Evolutionary conservation across 495 filamentous ascomycete species (phyloP), one percentile per base, ranked within the genome.

Genomic region (Aspergillus sclerotioniger): DNA sequence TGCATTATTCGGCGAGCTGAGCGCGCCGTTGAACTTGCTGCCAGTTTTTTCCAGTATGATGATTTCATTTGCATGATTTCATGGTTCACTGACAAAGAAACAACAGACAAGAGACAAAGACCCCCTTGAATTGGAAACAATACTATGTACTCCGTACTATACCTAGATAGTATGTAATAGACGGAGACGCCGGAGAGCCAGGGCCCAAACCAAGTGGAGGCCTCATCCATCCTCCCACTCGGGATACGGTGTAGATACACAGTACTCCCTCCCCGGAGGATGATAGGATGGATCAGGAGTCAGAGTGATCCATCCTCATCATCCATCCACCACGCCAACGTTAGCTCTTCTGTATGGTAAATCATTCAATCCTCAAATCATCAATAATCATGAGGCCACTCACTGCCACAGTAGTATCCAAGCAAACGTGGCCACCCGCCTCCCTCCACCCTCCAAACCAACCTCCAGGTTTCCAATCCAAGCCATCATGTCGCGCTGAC

Each of bases 1-100:
- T 61, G 54, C 57, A 56, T 66, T 64, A 73, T 67, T 70, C 63
- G 60, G 68, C 69, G 62, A 69, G 61, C 46, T 51, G 55, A 47
- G 61, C 53, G 61, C 53, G 57, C 60, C 61, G 58, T 67, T 62
- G 54, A 58, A 50, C 39, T 45, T 43, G 37, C 6, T 33, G 31
- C 6, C 10, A 10, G 10, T 33, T 6, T 6, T 33, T 6, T 6
- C 10, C 6, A 58, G 52, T 46, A 33, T 44, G 49, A 56, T 57
- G 57, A 55, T 31, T 48, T n/a, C n/a, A n/a, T n/a, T n/a, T n/a
- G n/a, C 25, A 54, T 65, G 53, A 57, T 59, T 62, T 59, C 52
- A 61, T 52, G 21, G 39, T 37, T 31, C 50, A n/a, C n/a, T n/a
- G n/a, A n/a, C n/a, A n/a, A n/a, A n/a, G n/a, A n/a, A n/a, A n/a